These are phyloP conservation scores for Pseudognaphalium luteoalbum DNA, from an alignment of 129 eudicot genomes.

Conservation along the genomic window DNA sequence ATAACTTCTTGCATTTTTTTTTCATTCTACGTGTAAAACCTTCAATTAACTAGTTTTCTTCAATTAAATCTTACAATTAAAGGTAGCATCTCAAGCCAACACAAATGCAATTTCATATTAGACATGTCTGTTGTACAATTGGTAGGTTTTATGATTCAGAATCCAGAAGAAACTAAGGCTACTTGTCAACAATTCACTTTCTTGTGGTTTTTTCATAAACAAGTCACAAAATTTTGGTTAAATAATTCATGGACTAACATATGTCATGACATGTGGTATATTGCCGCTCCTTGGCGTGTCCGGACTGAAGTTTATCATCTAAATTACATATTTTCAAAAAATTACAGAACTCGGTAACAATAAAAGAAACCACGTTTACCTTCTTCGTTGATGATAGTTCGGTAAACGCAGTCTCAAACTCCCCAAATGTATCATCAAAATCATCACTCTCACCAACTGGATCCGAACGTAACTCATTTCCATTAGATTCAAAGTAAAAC, in stretches of 20 bases:
- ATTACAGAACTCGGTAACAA: not conserved
- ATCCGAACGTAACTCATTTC: slow-evolving; percentile 33
- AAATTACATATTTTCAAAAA: too few species aligned
- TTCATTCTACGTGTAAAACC: not conserved
- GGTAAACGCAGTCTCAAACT: slow-evolving; percentile 57
- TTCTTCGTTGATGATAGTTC: slow-evolving; percentile 32
- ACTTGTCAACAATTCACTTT: not conserved
- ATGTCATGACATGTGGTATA: not conserved
- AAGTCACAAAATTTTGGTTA: not conserved
- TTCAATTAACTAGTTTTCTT: not conserved
- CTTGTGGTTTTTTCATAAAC: not conserved
- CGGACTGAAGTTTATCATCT: not conserved
- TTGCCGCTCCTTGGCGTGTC: not conserved
- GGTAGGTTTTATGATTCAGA: not conserved
- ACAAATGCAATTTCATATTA: slow-evolving; percentile 6
- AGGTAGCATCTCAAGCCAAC: slow-evolving; percentile 23
- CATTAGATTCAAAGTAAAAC: slow-evolving; percentile 22
- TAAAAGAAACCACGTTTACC: slow-evolving; percentile 32
- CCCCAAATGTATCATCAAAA: slow-evolving; percentile 70
- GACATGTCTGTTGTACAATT: not conserved
- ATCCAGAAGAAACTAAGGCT: not conserved
- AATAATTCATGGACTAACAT: not conserved
- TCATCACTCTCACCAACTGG: slow-evolving; percentile 43
- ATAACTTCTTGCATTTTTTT: not conserved
- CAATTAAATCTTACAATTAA: slow-evolving; percentile 4